Evolutionary conservation across 2,329 filamentous ascomycete species (phyloP).

Genomic region (Paecilomyces variotii): DNA sequence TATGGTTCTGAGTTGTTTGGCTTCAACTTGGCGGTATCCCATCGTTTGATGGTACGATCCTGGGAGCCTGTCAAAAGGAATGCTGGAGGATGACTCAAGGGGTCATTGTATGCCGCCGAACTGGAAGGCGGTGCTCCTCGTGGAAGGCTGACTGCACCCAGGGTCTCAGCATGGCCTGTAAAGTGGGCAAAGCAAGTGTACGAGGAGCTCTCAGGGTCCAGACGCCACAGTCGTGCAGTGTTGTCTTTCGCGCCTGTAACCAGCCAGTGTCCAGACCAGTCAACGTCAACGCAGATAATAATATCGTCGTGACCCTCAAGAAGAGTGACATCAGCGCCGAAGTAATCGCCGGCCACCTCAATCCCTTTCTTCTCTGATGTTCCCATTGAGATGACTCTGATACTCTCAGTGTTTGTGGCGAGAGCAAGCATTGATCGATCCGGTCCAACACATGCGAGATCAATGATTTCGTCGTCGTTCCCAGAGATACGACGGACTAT

Average conservation of each 20-base stretch:
- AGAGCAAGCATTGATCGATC: conserved; percentile 77
- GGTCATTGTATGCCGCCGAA: conserved; percentile 63
- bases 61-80: conserved; percentile 90
- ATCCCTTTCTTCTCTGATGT: conserved; percentile 21
- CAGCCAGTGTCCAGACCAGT: conserved; percentile 97
- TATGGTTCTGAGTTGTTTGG: conserved; percentile 32
- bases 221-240: conserved; percentile 78
- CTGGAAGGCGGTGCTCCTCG: conserved; percentile 58
- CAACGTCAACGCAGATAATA: conserved; percentile 85
- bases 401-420: conserved; percentile 90
- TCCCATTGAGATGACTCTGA: conserved; percentile 71
- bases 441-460: conserved; percentile 75
- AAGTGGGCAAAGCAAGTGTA: conserved; percentile 76
- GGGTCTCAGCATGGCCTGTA: conserved; percentile 85
- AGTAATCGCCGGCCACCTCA: conserved; percentile 49
- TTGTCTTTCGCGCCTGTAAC: conserved; percentile 97
- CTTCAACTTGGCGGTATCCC: conserved; percentile 65
- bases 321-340: conserved; percentile 80
- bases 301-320: conserved; percentile 92
- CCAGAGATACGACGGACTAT: conserved; percentile 76
- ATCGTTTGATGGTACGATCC: conserved; percentile 90
- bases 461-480: conserved; percentile 96
- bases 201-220: conserved; percentile 67
- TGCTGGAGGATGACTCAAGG: conserved; percentile 68
- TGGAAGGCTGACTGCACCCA: conserved; percentile 82